Conservation (phyloP, 1,284 basidiomycete genomes). For the Malassezia furfur region DNA sequence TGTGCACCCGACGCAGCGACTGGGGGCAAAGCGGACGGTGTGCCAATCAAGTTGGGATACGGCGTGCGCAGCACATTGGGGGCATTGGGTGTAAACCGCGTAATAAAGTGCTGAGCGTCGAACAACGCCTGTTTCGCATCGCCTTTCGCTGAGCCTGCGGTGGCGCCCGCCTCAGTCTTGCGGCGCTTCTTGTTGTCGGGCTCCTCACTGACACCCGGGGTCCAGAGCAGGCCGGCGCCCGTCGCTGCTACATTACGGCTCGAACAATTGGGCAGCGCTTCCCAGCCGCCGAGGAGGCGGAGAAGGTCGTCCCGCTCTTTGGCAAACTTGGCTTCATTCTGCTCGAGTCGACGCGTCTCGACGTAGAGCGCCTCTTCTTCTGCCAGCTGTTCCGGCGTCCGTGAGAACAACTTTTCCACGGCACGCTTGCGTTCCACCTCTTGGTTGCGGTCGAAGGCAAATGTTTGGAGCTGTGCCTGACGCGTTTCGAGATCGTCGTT, state of each 20-base stretch:
- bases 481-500: conserved; percentile 37
- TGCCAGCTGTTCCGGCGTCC: conserved; percentile 76
- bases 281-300: conserved; percentile 57
- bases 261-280: conserved; percentile 34
- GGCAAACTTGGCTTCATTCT: conserved; percentile 78
- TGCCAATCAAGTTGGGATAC: conserved; percentile 43
- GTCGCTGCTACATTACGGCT: conserved; percentile 34
- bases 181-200: conserved; percentile 22
- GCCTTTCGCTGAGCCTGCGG: conserved; percentile 19
- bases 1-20: conserved; percentile 21
- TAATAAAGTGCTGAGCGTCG: conserved; percentile 42
- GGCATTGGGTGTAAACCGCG: conserved; percentile 29
- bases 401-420: conserved; percentile 69
- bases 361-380: conserved; percentile 94
- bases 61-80: conserved; percentile 20
- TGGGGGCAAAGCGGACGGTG: conserved; percentile 37
- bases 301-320: conserved; percentile 83
- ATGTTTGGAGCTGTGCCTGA: conserved; percentile 40
- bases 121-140: conserved; percentile 38
- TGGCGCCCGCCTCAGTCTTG: conserved; percentile 14
- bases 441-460: conserved; percentile 58
- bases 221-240: conserved; percentile 34
- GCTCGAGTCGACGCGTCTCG: conserved; percentile 85
- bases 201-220: not conserved
- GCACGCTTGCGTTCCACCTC: conserved; percentile 84